Base-by-base conservation (phyloP, 2,329 filamentous ascomycete species). In the Fusarium guadeloupense region DNA sequence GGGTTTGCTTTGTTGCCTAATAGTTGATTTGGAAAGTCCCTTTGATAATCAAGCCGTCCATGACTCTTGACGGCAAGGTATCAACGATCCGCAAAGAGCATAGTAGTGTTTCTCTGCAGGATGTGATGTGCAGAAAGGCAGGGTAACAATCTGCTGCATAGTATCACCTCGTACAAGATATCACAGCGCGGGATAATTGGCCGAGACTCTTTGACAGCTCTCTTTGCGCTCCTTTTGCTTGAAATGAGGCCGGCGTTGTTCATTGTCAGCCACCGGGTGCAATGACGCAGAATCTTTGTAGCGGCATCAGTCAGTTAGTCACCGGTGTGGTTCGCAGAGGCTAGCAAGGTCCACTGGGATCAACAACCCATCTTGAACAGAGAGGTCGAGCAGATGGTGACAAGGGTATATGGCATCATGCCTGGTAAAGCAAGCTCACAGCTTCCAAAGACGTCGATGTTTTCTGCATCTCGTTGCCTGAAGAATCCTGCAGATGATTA, bases 41-140 rank as follows among this genome's bases (percentile, higher is more conserved):
- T 47, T 34, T 54, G 47, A 45, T 42, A n/a, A 54, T 40, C 43
- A 52, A 33, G 28, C 33, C 46, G 46, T 28, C 21, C 25, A 42
- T 64, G 62, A 64, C 57, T 64, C 46, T 59, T 64, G 28, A 45
- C 62, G 62, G 62, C 57, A 45, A 64, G 52, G 35, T 40, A 52
- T 52, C 50, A 57, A 57, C 31, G 34, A 42, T 40, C 25, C 56
- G 19, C 39, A 45, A 54, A 46, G 34, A 42, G 61, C 47, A 54
- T 63, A 38, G 41, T 39, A 41, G n/a, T 37, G 23, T 58, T 51
- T 25, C 25, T 10, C 42, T 64, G 59, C 40, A 58, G 51, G 48
- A 43, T 64, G 52, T 63, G 54, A 55, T 47, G 44, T 63, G 60
- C 54, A 61, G 45, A 37, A 25, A 35, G n/a, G n/a, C n/a, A n/a